Evolutionary conservation across 1,284 basidiomycete genomes (phyloP).

Genomic region (Rhodotorula sp.): DNA sequence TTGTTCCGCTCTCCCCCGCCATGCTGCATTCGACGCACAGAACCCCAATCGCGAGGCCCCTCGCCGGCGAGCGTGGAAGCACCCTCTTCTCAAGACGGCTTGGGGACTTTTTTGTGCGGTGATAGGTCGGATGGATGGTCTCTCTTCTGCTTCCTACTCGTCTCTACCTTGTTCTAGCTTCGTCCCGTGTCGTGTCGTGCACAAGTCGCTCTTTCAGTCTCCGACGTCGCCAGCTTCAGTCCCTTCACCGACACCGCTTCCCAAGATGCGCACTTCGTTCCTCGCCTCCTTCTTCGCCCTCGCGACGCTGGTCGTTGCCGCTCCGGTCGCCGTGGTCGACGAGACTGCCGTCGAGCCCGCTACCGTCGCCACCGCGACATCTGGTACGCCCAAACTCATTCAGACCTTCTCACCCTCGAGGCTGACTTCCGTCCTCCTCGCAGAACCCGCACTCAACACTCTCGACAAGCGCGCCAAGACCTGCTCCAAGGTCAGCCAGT

Average conservation of each 20-base stretch:
- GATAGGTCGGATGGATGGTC: no score
- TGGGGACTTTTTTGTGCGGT: no score
- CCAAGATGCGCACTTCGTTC: slow-evolving; percentile 8
- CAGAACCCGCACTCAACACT: not conserved
- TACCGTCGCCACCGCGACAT: not conserved
- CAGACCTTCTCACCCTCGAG: not conserved
- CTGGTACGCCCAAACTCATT: not conserved
- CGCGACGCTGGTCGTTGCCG: slow-evolving; percentile 3
- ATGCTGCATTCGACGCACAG: no score
- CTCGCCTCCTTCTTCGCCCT: slow-evolving; percentile 11
- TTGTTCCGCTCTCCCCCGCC: no score
- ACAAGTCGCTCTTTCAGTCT: not conserved
- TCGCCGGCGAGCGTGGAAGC: no score
- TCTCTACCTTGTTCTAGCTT: no score
- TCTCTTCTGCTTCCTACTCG: no score
- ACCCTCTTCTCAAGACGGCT: no score
- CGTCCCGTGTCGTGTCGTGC: not conserved
- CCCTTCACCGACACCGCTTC: not conserved
- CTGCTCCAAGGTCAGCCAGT: not conserved
- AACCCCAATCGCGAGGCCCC: no score
- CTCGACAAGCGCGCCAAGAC: slow-evolving; percentile 8
- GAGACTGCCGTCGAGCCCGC: not conserved
- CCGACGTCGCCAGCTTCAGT: not conserved
- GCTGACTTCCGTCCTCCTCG: not conserved
- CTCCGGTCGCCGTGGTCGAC: not conserved